Evolutionary conservation across 176 grass and related monocot species (phyloP), one percentile per base, ranked within the genome.

Genomic region (Thinopyrum elongatum): DNA sequence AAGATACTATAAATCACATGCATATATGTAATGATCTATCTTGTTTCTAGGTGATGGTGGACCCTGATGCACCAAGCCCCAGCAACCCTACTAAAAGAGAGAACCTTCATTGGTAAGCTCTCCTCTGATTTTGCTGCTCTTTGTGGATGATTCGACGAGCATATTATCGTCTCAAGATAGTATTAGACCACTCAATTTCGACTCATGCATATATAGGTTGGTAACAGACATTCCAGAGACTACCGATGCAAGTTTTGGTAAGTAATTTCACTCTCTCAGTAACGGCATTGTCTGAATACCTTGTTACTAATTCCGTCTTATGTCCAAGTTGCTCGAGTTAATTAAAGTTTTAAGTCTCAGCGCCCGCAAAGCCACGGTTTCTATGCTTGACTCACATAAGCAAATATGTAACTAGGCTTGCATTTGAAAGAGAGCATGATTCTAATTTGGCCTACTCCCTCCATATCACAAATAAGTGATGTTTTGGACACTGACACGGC

Each of bases 181-280:
- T 89, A 89, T 38, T 89, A 13, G 33, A 89, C 78, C 62, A 64
- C 78, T 85, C 63, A 83, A 49, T 74, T 77, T 8, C 65, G 14
- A 42, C 79, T 80, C 49, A 9, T 82, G 7, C 46, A 70, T 39
- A 25, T 86, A 76, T 86, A 95, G 95, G 95, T 85, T 98, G 95
- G 95, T 98, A 80, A 95, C 93, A 85, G 95, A 98, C 85, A 95
- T 98, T 31, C 95, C 95, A 74, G 92, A 93, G 85, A 95, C 93
- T 82, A 92, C 90, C 23, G 84, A 95, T 88, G 83, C 94, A 70
- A 94, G 88, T 26, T 94, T 92, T 87, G 94, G 94, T 97, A 89
- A 84, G 94, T 83, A 81, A 51, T 82, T 77, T 78, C 42, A 85
- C 73, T 5, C 79, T 55, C 13, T 41, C 14, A 25, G 4, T 44